phyloP scores from a whole-genome alignment of 2,329 filamentous ascomycete genomes.

The Phyllosticta citribraziliensis region DNA sequence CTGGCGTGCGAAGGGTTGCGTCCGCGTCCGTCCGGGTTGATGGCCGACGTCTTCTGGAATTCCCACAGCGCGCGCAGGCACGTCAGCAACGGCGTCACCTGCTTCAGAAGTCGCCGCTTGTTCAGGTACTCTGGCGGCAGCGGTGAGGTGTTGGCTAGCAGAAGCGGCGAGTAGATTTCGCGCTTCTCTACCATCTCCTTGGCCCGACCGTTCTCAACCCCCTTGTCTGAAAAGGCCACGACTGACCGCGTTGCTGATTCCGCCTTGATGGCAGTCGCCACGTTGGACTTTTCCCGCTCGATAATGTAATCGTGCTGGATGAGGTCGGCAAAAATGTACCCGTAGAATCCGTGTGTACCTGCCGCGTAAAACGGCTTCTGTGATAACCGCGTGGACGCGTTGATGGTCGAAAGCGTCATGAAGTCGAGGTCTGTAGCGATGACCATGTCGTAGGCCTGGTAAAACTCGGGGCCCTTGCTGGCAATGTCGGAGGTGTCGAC shows the following conservation, averaged over 20 bases:
- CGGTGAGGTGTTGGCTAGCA: constrained; percentile 70
- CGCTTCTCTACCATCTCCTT: constrained; percentile 85
- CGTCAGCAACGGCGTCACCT: constrained; percentile 74
- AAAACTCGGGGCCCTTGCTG: constrained; percentile 63
- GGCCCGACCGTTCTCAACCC: constrained; percentile 52
- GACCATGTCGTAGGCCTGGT: constrained; percentile 68
- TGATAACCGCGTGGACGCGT: constrained; percentile 72
- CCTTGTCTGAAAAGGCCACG: constrained; percentile 57
- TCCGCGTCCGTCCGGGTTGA: constrained; percentile 33
- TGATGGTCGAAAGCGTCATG: constrained; percentile 64
- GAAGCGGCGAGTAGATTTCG: constrained; percentile 80
- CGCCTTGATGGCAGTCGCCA: constrained; percentile 44
- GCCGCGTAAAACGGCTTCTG: constrained; percentile 81
- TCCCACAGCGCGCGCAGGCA: constrained; percentile 87
- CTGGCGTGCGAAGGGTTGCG: constrained; percentile 39
- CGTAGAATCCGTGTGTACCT: constrained; percentile 79
- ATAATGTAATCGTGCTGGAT: constrained; percentile 86
- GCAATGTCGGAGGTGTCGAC: constrained; percentile 60
- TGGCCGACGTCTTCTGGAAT: constrained; percentile 48
- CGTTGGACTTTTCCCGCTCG: constrained; percentile 72
- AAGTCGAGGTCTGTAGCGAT: constrained; percentile 85
- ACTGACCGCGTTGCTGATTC: constrained; percentile 75
- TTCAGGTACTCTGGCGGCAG: constrained; percentile 59
- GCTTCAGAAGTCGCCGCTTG: constrained; percentile 57
- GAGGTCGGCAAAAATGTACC: constrained; percentile 89